Base-by-base conservation (phyloP, 306 rosid species). In the Betula pendula region DNA sequence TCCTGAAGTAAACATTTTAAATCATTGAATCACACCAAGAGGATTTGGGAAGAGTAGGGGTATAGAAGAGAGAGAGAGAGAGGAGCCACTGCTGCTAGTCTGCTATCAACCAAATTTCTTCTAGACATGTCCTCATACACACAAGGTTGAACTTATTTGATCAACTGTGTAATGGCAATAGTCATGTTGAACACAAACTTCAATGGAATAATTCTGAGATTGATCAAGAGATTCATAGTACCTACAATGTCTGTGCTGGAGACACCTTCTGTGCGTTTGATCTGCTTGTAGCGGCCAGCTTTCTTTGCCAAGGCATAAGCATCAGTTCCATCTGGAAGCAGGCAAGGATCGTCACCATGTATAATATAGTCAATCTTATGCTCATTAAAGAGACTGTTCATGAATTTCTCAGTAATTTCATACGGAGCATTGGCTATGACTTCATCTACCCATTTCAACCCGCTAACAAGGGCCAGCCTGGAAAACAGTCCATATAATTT, bases 281-380 rank as follows among this genome's bases (percentile, higher is more conserved):
- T 96, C 86, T 96, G 97, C 91, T 91, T 96, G 92, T 92, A 96
- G 29, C 99, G 98, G 15, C 99, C 97, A 83, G 89, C 98, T 85
- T 83, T 89, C 84, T 96, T 96, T 65, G 99, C 99, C 72, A 93
- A 88, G 62, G 94, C 98, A 80, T 96, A 96, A 81, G 99, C 98
- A 91, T 96, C 99, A 60, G 97, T 92, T 81, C 99, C 99, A 72
- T 96, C 99, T 50, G 99, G 98, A 87, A 96, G 99, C 77, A 96
- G 81, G 92, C 99, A 96, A 75, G 99, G 99, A 82, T 96, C 99
- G 80, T 96, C 99, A n/a, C 99, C 99, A 48, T 96, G 99, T 79
- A 96, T 93, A 82, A 96, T 90, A 73, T 89, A 96, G 80, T 96
- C 99, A 77, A 96, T 93, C 75, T 91, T 96, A 88, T 96, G 84